Percentiles rank a stretch among this genome's conserved stretches.
phyloP scores from a whole-genome alignment of 768 basidiomycete genomes.

The Saitozyma podzolica region DNA sequence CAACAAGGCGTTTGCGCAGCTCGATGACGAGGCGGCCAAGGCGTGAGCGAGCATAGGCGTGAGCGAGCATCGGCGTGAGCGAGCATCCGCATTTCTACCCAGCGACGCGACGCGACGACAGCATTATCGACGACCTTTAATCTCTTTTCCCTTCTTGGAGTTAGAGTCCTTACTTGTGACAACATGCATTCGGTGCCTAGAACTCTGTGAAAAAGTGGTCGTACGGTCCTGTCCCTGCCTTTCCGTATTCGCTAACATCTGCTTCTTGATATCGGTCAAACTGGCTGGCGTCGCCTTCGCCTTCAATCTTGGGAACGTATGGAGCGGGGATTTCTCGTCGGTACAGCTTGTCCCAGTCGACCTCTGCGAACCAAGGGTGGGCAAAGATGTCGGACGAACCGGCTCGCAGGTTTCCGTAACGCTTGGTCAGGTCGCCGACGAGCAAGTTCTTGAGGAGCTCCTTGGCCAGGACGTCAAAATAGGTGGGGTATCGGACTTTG shows the following conservation, averaged over 20 bases:
- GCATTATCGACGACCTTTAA: no score
- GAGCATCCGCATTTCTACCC: not conserved
- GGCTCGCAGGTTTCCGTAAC: constrained; percentile 52
- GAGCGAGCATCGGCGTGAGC: not conserved
- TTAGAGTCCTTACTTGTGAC: no score
- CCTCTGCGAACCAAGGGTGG: constrained; percentile 72
- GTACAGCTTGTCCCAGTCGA: constrained; percentile 80
- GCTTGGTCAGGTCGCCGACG: constrained; percentile 53
- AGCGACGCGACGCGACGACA: no score
- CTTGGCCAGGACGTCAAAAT: constrained; percentile 52
- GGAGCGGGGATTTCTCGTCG: constrained; percentile 90
- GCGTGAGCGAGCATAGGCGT: constrained; percentile 1
- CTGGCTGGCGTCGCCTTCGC: constrained; percentile 90
- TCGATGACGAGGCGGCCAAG: constrained; percentile 31
- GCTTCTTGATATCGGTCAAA: constrained; percentile 56
- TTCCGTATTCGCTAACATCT: constrained; percentile 55
- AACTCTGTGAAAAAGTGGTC: constrained; percentile 76
- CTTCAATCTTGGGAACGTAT: constrained; percentile 84
- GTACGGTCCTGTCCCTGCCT: constrained; percentile 54
- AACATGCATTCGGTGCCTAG: constrained; percentile 12
- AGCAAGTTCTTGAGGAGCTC: constrained; percentile 54
- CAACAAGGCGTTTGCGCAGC: constrained; percentile 25
- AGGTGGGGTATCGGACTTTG: constrained; percentile 54
- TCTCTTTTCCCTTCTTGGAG: no score
- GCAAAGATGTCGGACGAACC: constrained; percentile 53